Evolutionary conservation across 1,284 basidiomycete genomes (phyloP), one percentile per base, ranked within the genome.

Genomic region (Pholiota adiposa): DNA sequence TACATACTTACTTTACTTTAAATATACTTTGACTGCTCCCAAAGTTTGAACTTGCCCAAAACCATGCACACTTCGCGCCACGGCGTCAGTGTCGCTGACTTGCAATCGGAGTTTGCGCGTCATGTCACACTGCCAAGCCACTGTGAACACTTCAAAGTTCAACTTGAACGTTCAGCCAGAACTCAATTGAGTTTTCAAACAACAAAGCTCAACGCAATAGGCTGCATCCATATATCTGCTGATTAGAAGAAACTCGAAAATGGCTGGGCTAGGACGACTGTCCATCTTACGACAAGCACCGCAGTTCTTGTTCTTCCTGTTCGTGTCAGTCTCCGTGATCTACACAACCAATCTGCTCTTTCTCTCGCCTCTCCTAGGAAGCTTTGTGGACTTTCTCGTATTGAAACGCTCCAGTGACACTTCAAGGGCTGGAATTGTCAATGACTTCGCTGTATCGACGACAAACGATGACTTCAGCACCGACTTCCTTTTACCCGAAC

Each of bases 321-420:
- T 77, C 63, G 63, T 77, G 29, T 60, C 66, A 4, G 56, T 73
- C 34, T 76, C 78, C 16, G 72, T 79, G 31, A 61, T 78, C 25
- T 77, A 78, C 63, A 79, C 77, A 12, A 79, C 75, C 19, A 70
- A 75, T 53, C 62, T 70, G 34, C 52, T 72, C 46, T 59, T 70
- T 60, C 58, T 71, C 50, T 71, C 69, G 6, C 62, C 66, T 25
- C 23, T 67, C 33, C 21, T 65, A 29, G 58, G 54, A n/a, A 43
- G 18, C 16, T 36, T 59, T 34, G 23, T 64, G 14, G 59, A 58
- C 23, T 59, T 56, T 49, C 27, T 61, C 11, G 44, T 51, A 46
- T 40, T 57, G 4, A 25, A 40, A 9, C 38, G 51, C 16, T 43
- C 48, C 19, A 25, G 6, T 16, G 23, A 46, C 18, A 40, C 29